phyloP scores from a whole-genome alignment of 2,329 filamentous ascomycete species.

The Fusarium sp. region DNA sequence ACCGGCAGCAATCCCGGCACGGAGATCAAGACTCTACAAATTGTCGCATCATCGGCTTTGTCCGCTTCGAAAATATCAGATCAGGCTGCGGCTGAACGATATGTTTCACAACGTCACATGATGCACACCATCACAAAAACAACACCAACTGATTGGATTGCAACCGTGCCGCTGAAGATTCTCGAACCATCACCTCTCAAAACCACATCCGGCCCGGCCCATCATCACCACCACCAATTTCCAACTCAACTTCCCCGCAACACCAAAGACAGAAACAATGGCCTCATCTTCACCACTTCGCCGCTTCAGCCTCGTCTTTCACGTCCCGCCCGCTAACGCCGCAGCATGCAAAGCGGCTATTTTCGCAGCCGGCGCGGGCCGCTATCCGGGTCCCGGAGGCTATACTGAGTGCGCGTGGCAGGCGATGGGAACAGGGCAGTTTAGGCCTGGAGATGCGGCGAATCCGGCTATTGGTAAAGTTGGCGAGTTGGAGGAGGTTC shows the following conservation, averaged over 20 bases:
- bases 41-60: constrained; percentile 1
- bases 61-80: constrained; percentile 30
- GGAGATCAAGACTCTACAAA: not conserved
- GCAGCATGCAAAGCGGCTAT: constrained; percentile 67
- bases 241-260: not conserved
- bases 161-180: not conserved
- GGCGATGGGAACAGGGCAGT: constrained; percentile 71
- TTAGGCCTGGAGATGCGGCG: constrained; percentile 71
- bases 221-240: not conserved
- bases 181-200: constrained; percentile 15
- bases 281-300: constrained; percentile 33
- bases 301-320: constrained; percentile 62
- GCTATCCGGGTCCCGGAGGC: constrained; percentile 63
- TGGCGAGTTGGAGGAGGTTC: constrained; percentile 69
- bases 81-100: constrained; percentile 11
- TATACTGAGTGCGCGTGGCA: constrained; percentile 70
- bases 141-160: not conserved
- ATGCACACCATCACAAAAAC: not conserved
- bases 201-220: constrained; percentile 24
- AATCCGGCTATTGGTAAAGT: constrained; percentile 73
- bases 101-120: constrained; percentile 29
- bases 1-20: constrained; percentile 10
- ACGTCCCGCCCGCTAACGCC: constrained; percentile 60
- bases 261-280: constrained; percentile 13
- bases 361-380: constrained; percentile 70